Base-by-base conservation (phyloP, 2,329 filamentous ascomycete species). In the Aureobasidium musti region DNA sequence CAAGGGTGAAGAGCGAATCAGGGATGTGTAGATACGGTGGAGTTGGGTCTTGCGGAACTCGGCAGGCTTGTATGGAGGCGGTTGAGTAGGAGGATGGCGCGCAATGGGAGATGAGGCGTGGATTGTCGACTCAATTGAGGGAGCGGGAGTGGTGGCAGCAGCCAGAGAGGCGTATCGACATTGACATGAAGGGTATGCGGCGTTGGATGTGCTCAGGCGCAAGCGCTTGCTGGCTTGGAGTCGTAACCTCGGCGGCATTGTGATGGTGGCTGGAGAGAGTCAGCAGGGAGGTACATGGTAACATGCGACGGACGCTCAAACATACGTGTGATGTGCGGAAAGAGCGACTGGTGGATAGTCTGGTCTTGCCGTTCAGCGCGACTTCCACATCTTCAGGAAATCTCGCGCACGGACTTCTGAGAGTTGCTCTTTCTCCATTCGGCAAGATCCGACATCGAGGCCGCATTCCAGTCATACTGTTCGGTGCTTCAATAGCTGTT, bases 21-120 rank as follows among this genome's bases (percentile, higher is more conserved):
- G 82, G 54, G 93, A 95, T 61, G 93, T 91, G 80, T 97, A 97
- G 73, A 90, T 87, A 67, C 93, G 88, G 71, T 90, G 86, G 23
- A 98, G 84, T 79, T 99, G 95, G 19, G 92, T 89, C 81, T 98
- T 97, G 77, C 94, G 90, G 74, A 89, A 89, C 76, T 96, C 90
- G 54, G 93, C 86, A 23, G 89, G 90, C 76, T 94, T 91, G 76
- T 96, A 90, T 65, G 91, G 96, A 4, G 91, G 92, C 2, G 93
- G 94, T 78, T 97, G 92, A 0, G 87, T 89, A 0, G 87, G 75
- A 63, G 85, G 83, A 71, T 82, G 84, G 73, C 81, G 80, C 37
- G 80, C 74, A 26, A 86, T 79, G 37, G 82, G 79, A 7, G 79
- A 74, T 64, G 75, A 72, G 1, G 81, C 79, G 65, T 74, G 74